phyloP scores from a whole-genome alignment of 352 stramenopile genomes.

The Phytophthora brassicae region DNA sequence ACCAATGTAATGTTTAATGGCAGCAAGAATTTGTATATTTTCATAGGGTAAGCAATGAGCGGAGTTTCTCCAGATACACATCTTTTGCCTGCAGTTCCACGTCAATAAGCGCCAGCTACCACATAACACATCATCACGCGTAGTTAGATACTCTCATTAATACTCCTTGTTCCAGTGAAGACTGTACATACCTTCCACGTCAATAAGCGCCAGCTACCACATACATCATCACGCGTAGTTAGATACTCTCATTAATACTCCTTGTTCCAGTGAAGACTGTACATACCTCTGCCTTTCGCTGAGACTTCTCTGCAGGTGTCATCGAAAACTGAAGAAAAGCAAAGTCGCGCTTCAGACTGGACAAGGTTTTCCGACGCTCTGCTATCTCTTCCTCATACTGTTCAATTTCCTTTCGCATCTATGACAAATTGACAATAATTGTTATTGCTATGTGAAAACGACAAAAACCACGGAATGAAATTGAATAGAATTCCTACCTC shows the following conservation, averaged over 20 bases:
- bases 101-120: conserved; percentile 63
- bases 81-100: conserved; percentile 69
- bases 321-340: conserved; percentile 47
- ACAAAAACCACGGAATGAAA: no score
- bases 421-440: not conserved
- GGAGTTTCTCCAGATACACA: conserved; percentile 68
- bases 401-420: conserved; percentile 60
- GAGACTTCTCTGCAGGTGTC: conserved; percentile 45
- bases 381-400: conserved; percentile 65
- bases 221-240: not conserved
- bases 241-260: no score
- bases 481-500: conserved; percentile 30
- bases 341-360: conserved; percentile 46
- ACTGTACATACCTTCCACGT: no score
- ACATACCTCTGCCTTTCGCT: conserved; percentile 60
- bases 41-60: conserved; percentile 36
- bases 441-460: no score
- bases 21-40: not conserved
- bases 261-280: not conserved
- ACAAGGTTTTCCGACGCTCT: conserved; percentile 35
- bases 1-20: not conserved
- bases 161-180: no score
- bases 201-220: conserved; percentile 56
- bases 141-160: no score
- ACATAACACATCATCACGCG: not conserved